Percentiles rank a stretch among this genome's conserved stretches.
phyloP scores from a whole-genome alignment of 345 rosid species.

The Bretschneidera sinensis region DNA sequence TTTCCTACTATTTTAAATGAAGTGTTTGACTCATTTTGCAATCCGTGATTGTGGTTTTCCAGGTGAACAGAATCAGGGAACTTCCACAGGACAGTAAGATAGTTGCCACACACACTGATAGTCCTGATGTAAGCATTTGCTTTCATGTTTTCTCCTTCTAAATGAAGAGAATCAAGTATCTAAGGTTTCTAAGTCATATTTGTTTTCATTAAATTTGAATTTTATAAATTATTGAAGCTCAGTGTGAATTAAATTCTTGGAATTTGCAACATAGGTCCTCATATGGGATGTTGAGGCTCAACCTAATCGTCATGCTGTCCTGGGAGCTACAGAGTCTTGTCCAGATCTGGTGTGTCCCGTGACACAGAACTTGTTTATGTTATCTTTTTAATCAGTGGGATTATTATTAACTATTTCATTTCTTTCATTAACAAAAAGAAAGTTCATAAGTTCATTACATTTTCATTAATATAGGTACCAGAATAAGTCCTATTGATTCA shows the following conservation, averaged over 20 bases:
- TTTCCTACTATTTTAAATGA: too few relatives aligned
- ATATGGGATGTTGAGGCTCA: conserved; percentile 71
- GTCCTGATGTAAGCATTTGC: conserved; percentile 49
- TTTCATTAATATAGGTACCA: too few relatives aligned
- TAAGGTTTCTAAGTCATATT: not conserved
- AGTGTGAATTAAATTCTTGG: not conserved
- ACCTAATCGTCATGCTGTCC: conserved; percentile 52
- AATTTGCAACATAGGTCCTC: conserved; percentile 34
- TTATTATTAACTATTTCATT: not conserved
- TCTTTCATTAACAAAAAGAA: conserved; percentile 9
- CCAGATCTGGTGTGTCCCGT: conserved; percentile 54
- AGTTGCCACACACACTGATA: conserved; percentile 63
- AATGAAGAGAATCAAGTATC: conserved; percentile 2
- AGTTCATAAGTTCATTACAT: too few relatives aligned
- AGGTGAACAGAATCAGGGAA: conserved; percentile 75
- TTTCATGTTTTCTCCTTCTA: conserved; percentile 3
- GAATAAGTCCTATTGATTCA: too few relatives aligned
- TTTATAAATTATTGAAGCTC: conserved; percentile 6
- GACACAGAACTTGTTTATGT: not conserved
- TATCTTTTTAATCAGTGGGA: not conserved
- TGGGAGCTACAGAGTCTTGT: conserved; percentile 43
- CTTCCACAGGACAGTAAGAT: conserved; percentile 63
- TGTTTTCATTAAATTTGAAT: conserved; percentile 1
- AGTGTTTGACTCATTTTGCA: not conserved
- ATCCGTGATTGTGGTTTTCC: conserved; percentile 16